These are phyloP conservation scores for Nicotiana undulata DNA, from an alignment of 257 asterid species.

Conservation along the genomic window DNA sequence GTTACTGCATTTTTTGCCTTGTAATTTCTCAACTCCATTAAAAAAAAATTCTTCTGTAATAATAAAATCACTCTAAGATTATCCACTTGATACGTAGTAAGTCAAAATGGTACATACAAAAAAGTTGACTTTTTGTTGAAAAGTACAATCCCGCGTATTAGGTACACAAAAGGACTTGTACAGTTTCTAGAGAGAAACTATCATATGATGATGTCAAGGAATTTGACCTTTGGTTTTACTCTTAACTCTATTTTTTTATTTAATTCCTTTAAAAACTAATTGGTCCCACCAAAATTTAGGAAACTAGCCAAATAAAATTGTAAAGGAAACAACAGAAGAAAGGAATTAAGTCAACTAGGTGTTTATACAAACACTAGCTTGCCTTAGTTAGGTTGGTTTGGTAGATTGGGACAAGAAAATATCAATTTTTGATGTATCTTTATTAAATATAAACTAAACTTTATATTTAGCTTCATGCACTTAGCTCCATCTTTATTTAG, in stretches of 20 bases:
- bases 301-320: not conserved
- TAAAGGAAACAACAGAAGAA: not conserved
- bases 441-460: not conserved
- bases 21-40: not conserved
- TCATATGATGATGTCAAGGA: constrained; percentile 29
- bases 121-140: constrained; percentile 24
- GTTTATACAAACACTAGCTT: constrained; percentile 15
- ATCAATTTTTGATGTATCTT: not conserved
- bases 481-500: not conserved
- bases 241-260: constrained; percentile 16
- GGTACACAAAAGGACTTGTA: constrained; percentile 20
- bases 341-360: constrained; percentile 21
- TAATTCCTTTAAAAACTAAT: not conserved
- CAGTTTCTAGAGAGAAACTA: constrained; percentile 6
- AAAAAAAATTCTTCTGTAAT: not conserved
- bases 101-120: not conserved
- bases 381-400: constrained; percentile 10
- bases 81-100: not conserved
- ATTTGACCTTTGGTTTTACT: constrained; percentile 31
- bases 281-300: not conserved
- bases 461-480: not conserved
- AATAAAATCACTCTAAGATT: too few relatives aligned
- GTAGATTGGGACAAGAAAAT: constrained; percentile 4
- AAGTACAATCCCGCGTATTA: constrained; percentile 28
- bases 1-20: not conserved